These are phyloP conservation scores for Nectriaceae sp. DNA, from an alignment of 2,329 filamentous ascomycete genomes.

Conservation along the genomic window DNA sequence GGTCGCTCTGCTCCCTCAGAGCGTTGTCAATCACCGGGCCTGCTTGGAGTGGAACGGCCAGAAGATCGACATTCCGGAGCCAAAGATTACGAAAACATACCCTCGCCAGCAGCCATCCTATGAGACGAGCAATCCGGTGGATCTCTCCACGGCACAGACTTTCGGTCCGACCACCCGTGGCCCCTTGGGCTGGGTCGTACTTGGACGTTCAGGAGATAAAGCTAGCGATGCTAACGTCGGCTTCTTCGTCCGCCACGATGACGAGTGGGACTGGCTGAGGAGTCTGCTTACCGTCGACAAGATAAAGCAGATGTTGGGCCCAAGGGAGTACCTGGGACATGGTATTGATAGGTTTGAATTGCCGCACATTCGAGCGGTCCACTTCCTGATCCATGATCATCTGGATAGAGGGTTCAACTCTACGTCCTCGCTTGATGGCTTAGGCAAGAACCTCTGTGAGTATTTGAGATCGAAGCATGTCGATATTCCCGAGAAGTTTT, in stretches of 20 bases:
- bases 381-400: conserved; percentile 6
- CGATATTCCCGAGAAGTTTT: conserved; percentile 28
- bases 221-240: conserved; percentile 42
- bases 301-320: conserved; percentile 34
- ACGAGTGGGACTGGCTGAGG: conserved; percentile 46
- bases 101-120: conserved; percentile 19
- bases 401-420: conserved; percentile 2
- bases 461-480: conserved; percentile 29
- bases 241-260: conserved; percentile 41
- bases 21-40: conserved; percentile 14
- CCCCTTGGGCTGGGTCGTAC: conserved; percentile 26
- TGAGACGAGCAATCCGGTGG: conserved; percentile 15
- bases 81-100: conserved; percentile 16
- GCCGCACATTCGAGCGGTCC: conserved; percentile 2
- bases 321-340: conserved; percentile 31
- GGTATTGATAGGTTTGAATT: conserved; percentile 37
- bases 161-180: conserved; percentile 20
- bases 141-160: conserved; percentile 1
- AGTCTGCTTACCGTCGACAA: conserved; percentile 38
- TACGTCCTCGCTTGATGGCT: conserved; percentile 28
- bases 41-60: conserved; percentile 14
- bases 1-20: conserved; percentile 22
- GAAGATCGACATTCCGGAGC: conserved; percentile 13
- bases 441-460: conserved; percentile 31
- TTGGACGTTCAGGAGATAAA: conserved; percentile 35